Base-by-base conservation (phyloP, 306 rosid genomes). In the Dalbergia oliveri region DNA sequence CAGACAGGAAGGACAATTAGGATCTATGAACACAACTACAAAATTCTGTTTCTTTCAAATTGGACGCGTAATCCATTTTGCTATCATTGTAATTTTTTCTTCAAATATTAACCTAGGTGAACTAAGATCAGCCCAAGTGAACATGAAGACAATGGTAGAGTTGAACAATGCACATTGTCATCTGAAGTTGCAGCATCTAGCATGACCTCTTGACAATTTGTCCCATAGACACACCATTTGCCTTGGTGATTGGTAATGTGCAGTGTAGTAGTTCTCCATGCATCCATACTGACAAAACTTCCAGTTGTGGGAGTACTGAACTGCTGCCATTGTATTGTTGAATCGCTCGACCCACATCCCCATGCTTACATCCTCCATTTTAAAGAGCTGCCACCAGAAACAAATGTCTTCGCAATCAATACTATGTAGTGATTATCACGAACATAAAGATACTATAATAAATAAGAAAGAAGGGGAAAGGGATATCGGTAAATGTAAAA, bases 351-450 rank as follows among this genome's bases (percentile, higher is more conserved):
- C 97, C 99, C 99, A 95, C 99, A 93, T 91, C 79, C 99, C 99
- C 99, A 95, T 88, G 95, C 99, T 95, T 84, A 95, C 99, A 85
- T 95, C 99, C 79, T 95, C 99, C 99, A 95, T 95, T 87, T 95
- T 95, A 80, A 95, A 95, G n/a, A 93, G 92, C 97, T 95, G 90
- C 70, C 68, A 82, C 57, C 39, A 75, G 4, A 79, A 72, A 83
- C 64, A 79, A 69, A 76, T 23, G 65, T 37, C 80, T 81, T 78
- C 67, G 0, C 79, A 54, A 81, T 64, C 76, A 59, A 47, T 57
- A 62, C 14, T 54, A 51, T 14, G 11, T 33, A 37, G 23, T 18
- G 33, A 54, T 16, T 26, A 51, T 51, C 9, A 21, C 3, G 8
- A 59, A 69, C 11, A n/a, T 18, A 51, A 72, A 78, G 14, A 12